Evolutionary conservation across 805 yeast species (phyloP).

Genomic region (Wickerhamomyces canadensis): DNA sequence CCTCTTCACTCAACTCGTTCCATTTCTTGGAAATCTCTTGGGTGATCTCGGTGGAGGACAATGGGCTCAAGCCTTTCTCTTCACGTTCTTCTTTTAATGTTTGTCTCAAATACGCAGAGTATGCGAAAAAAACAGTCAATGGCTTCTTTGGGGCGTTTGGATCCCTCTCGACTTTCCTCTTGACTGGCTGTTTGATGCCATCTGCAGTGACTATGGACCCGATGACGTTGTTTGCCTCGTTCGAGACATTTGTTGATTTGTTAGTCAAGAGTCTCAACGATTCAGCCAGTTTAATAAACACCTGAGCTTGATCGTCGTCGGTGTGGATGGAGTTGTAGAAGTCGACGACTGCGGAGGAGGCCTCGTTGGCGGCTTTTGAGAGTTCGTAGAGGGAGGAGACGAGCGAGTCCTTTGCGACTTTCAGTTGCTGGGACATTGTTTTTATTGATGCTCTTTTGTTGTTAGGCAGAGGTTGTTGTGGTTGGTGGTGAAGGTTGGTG

Average conservation of each 20-base stretch:
- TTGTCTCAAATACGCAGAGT: conserved; percentile 69
- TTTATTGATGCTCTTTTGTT: not conserved
- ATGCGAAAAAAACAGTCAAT: conserved; percentile 77
- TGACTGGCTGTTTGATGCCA: conserved; percentile 20
- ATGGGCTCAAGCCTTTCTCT: conserved; percentile 50
- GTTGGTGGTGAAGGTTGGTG: not conserved
- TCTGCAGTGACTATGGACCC: conserved; percentile 19
- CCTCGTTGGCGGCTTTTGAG: conserved; percentile 81
- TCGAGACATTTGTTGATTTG: conserved; percentile 28
- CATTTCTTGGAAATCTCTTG: conserved; percentile 75
- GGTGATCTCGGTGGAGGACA: conserved; percentile 73
- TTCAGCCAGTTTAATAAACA: conserved; percentile 37
- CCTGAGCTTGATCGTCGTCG: conserved; percentile 41
- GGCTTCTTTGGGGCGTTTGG: conserved; percentile 97
- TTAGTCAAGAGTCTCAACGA: conserved; percentile 34
- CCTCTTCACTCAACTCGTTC: conserved; percentile 65
- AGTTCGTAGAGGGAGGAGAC: conserved; percentile 78
- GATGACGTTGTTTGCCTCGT: conserved; percentile 17
- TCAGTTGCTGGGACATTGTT: conserved; percentile 20
- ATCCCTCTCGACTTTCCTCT: conserved; percentile 58
- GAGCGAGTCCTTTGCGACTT: conserved; percentile 34
- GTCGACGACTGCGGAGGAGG: conserved; percentile 73
- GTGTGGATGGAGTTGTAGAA: conserved; percentile 58
- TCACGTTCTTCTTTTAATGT: conserved; percentile 64
- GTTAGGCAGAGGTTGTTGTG: conserved; percentile 17